Conservation (phyloP, 441 rosid species). For the Melastoma candidum region DNA sequence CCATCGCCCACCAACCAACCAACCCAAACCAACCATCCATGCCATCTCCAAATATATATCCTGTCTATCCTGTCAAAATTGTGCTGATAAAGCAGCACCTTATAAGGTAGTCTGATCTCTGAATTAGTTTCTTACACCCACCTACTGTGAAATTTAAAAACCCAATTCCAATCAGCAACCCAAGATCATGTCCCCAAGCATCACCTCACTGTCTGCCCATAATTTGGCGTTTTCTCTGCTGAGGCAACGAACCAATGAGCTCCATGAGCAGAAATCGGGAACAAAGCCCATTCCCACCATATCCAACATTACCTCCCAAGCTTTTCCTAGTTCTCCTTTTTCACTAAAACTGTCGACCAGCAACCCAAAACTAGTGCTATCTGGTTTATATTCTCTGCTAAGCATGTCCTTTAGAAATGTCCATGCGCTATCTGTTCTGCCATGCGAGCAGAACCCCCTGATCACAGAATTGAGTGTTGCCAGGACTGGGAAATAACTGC, state of each 20-base stretch:
- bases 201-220: slow-evolving; percentile 9
- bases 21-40: no score
- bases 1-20: no score
- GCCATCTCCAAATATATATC: no score
- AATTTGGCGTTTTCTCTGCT: slow-evolving; percentile 28
- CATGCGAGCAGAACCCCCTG: slow-evolving; percentile 46
- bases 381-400: slow-evolving; percentile 42
- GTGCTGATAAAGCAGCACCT: no score
- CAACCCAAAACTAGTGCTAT: slow-evolving; percentile 35
- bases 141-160: no score
- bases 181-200: slow-evolving; percentile 13
- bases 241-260: slow-evolving; percentile 34
- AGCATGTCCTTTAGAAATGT: slow-evolving; percentile 59
- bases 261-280: slow-evolving; percentile 53
- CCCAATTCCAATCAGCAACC: no score
- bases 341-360: slow-evolving; percentile 35
- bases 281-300: slow-evolving; percentile 50
- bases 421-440: slow-evolving; percentile 37
- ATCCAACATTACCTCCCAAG: slow-evolving; percentile 29
- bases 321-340: slow-evolving; percentile 37
- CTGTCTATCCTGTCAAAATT: no score
- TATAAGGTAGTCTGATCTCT: no score
- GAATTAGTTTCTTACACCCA: no score
- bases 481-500: slow-evolving; percentile 39
- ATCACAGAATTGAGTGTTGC: slow-evolving; percentile 50